These are phyloP conservation scores for Thelephora terrestris DNA, from an alignment of 1,284 basidiomycete species.

Conservation along the genomic window DNA sequence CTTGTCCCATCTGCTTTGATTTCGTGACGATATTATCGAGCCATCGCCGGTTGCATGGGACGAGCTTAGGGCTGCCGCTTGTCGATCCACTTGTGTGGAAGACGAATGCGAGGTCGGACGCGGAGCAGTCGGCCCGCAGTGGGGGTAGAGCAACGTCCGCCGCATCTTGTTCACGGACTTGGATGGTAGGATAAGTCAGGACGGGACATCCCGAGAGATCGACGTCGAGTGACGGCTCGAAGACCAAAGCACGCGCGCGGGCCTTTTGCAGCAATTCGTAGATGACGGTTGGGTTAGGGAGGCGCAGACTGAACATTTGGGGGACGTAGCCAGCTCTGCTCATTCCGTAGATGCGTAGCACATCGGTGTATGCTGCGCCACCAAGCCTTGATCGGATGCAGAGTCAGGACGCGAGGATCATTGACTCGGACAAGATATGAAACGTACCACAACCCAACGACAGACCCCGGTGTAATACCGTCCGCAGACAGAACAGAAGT, in stretches of 20 bases:
- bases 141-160: slow-evolving; percentile 12
- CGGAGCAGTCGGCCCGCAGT: slow-evolving; percentile 29
- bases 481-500: slow-evolving; percentile 29
- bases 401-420: slow-evolving; percentile 8
- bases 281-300: slow-evolving; percentile 57
- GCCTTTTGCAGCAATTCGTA: slow-evolving; percentile 50
- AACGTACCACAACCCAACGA: slow-evolving; percentile 58
- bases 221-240: slow-evolving; percentile 36
- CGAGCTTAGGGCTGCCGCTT: slow-evolving; percentile 61
- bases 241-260: slow-evolving; percentile 46
- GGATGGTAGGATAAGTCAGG: slow-evolving; percentile 32
- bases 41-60: slow-evolving; percentile 56
- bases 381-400: slow-evolving; percentile 36
- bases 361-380: slow-evolving; percentile 55
- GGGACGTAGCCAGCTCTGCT: slow-evolving; percentile 62
- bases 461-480: slow-evolving; percentile 38
- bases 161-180: slow-evolving; percentile 21
- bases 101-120: slow-evolving; percentile 39
- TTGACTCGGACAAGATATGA: slow-evolving; percentile 3
- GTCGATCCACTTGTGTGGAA: slow-evolving; percentile 71
- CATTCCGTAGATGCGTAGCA: slow-evolving; percentile 59
- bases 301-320: slow-evolving; percentile 59
- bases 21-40: slow-evolving; percentile 45
- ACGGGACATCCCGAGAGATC: slow-evolving; percentile 33
- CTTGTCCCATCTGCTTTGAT: slow-evolving; percentile 39